A percentile compares a stretch with the other conserved stretches of the same genome.
Evolutionary conservation across 2,329 filamentous ascomycete species (phyloP).

Genomic region (Pseudogymnoascus sp.): DNA sequence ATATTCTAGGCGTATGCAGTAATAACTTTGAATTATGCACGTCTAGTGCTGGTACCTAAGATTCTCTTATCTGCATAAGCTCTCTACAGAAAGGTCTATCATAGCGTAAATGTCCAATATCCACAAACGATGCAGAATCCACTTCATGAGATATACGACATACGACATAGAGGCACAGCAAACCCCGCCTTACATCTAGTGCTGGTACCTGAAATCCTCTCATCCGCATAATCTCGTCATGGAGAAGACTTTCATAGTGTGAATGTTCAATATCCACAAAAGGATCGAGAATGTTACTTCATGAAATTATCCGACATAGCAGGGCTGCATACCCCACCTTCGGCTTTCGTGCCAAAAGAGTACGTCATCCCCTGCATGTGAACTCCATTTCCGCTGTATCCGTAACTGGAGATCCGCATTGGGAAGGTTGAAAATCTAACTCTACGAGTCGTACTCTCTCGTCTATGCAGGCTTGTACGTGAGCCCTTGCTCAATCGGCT

Average conservation of each 20-base stretch:
- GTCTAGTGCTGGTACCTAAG: neutral
- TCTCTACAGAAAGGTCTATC: neutral
- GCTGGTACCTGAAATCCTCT: neutral
- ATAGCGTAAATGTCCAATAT: neutral
- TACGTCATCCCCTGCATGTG: neutral
- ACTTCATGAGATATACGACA: neutral
- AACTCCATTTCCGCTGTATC: neutral
- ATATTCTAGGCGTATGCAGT: neutral
- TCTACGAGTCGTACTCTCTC: slow-evolving; percentile 14
- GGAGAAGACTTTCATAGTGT: neutral
- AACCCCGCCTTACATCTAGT: neutral
- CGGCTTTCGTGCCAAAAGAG: no score
- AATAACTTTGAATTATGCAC: neutral
- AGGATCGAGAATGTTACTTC: neutral
- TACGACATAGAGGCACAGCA: neutral
- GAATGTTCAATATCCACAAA: no score
- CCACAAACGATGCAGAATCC: neutral
- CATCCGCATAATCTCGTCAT: neutral
- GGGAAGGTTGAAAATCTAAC: slow-evolving; percentile 15
- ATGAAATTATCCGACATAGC: neutral
- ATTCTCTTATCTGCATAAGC: neutral
- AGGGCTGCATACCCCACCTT: neutral
- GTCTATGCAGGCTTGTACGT: slow-evolving; percentile 11
- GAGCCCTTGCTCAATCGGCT: slow-evolving; percentile 5
- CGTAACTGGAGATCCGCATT: neutral